Evolutionary conservation across 2,329 filamentous ascomycete genomes (phyloP), one percentile per base, ranked within the genome.

Genomic region (Rutstroemia sp.): DNA sequence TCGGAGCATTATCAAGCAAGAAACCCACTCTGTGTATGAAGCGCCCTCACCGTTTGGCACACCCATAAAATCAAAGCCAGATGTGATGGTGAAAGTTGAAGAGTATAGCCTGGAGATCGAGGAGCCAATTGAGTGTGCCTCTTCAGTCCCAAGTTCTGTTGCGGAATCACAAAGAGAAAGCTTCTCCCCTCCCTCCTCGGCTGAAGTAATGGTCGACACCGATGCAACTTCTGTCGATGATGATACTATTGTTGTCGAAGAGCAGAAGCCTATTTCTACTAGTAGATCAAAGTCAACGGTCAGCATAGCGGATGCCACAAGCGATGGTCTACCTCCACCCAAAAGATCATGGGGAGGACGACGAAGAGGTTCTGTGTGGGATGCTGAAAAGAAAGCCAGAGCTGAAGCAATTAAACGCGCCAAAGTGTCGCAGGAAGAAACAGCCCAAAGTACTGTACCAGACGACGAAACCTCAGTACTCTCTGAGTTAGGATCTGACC

Each of bases 141-240:
- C 54, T 19, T 59, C 63, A 9, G 58, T 62, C 34, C 49, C 62
- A 25, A 59, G 54, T 37, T 62, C 55, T 23, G 41, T 37, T 4
- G 48, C 50, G 2, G 54, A 58, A 42, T 62, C 60, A 3, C 39
- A 21, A 54, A 53, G 37, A 57, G 27, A 14, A 10, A 56, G 38
- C 47, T 58, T 56, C n/a, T 37, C 42, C 18, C 42, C 58, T 7
- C 53, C 58, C 7, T 53, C 54, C 10, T 64, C 65, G 18, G 61
- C 54, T 5, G 61, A 65, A n/a, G 49, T 14, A 23, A 52, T 18
- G 37, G 49, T 27, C 9, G 49, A 52, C 34, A 70, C 67, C 3
- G 68, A 70, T 59, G 68, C 65, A 19, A 70, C 68, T 21, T 70
- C 68, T 37, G 66, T 67, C 16, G 67, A 70, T 49, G 67, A 70